Percentiles rank a stretch among this genome's conserved stretches.
phyloP scores from a whole-genome alignment of 2,329 filamentous ascomycete species.

The Ambrosiella beaveri region DNA sequence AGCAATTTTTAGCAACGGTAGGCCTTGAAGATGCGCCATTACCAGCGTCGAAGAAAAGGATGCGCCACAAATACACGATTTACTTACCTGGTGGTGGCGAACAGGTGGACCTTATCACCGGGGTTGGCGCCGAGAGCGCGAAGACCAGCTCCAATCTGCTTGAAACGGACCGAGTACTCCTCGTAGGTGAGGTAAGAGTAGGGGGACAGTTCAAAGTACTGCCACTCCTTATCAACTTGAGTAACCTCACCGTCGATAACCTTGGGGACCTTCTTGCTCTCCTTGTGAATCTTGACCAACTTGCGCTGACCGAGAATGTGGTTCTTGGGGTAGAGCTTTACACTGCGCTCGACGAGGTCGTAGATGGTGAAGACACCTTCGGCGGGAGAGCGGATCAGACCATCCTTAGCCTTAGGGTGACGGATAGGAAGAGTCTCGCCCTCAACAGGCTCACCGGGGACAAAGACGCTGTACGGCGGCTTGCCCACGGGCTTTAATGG shows the following conservation, averaged over 20 bases:
- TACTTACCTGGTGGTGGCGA: conserved; percentile 59
- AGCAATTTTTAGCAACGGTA: conserved; percentile 8
- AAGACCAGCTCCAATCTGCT: conserved; percentile 55
- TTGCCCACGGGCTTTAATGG: conserved; percentile 45
- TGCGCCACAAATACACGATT: neutral
- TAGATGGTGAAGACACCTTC: conserved; percentile 60
- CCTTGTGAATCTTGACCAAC: conserved; percentile 60
- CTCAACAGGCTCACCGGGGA: conserved; percentile 46
- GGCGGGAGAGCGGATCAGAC: conserved; percentile 46
- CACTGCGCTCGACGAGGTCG: conserved; percentile 57
- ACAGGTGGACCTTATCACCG: conserved; percentile 58
- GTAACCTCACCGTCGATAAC: conserved; percentile 62
- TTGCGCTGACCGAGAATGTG: conserved; percentile 53
- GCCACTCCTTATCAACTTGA: conserved; percentile 81
- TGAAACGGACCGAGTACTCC: conserved; percentile 56
- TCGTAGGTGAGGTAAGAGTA: conserved; percentile 64
- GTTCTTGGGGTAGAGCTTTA: conserved; percentile 43
- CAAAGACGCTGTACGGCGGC: conserved; percentile 60
- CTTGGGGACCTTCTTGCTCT: conserved; percentile 83
- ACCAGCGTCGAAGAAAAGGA: neutral
- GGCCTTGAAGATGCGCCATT: neutral
- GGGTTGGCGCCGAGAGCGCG: conserved; percentile 54
- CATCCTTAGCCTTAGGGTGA: conserved; percentile 53
- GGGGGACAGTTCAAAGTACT: conserved; percentile 65
- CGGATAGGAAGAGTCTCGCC: conserved; percentile 77